A percentile compares a stretch with the other conserved stretches of the same genome.
Evolutionary conservation across 2,329 filamentous ascomycete species (phyloP).

Genomic region (Chrysoporthe austroafricana): DNA sequence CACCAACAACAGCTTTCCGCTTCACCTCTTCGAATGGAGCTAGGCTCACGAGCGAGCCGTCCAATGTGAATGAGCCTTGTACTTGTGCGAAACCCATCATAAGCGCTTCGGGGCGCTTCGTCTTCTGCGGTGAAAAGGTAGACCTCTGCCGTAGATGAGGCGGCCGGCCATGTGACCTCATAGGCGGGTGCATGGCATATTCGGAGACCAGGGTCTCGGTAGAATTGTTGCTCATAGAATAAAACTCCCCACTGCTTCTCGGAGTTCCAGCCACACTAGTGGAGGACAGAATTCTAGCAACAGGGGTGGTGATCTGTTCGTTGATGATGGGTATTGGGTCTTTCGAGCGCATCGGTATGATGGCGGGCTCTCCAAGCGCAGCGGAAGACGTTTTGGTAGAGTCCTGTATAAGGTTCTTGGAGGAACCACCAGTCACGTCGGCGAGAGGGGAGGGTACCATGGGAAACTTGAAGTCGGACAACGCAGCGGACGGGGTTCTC

Average conservation of each 20-base stretch:
- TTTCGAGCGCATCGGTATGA: conserved; percentile 46
- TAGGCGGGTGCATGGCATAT: conserved; percentile 64
- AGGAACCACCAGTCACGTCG: conserved; percentile 37
- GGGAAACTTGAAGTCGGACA: conserved; percentile 63
- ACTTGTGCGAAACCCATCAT: conserved; percentile 99
- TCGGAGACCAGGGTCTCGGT: conserved; percentile 92
- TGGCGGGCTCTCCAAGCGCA: conserved; percentile 39
- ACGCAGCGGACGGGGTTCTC: conserved; percentile 46
- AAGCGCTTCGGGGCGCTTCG: conserved; percentile 71
- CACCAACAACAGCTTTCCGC: conserved; percentile 85
- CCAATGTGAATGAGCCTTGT: conserved; percentile 87
- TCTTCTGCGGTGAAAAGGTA: conserved; percentile 46
- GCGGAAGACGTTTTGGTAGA: conserved; percentile 44
- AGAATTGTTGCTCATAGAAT: conserved; percentile 92
- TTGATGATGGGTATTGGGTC: conserved; percentile 54
- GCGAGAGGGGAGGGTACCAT: conserved; percentile 48
- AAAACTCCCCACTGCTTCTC: conserved; percentile 91
- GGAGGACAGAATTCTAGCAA: conserved; percentile 74
- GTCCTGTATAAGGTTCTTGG: conserved; percentile 41
- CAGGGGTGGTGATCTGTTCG: conserved; percentile 61
- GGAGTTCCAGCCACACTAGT: conserved; percentile 80
- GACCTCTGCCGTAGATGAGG: conserved; percentile 53
- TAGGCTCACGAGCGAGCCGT: conserved; percentile 88
- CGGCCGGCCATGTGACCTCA: conserved; percentile 43
- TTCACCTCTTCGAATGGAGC: conserved; percentile 95